Evolutionary conservation across 78 protist species (phyloP), one percentile per base, ranked within the genome.

Genomic region (Dictyostelium firmibasis): DNA sequence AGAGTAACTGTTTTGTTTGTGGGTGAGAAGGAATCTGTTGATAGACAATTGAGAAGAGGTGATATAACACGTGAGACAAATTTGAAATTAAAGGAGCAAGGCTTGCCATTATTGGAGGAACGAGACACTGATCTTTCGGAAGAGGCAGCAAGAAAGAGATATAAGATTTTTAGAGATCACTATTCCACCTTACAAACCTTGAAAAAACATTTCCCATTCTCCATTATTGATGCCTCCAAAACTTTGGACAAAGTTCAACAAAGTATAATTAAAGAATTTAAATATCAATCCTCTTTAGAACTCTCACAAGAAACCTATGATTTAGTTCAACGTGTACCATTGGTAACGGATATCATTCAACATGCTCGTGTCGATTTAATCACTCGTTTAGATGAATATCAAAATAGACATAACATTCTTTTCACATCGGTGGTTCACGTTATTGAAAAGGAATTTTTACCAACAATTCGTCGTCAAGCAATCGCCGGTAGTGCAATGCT

Each of bases 11-110:
- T 94, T 2, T 84, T 97, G 9, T 94, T 88, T 85, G 96, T 97
- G 27, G 91, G 86, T 6, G 97, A 97, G 75, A 69, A 87, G 16
- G 98, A 91, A 84, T 43, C 86, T 16, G 50, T 97, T 14, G 91
- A 64, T n/a, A 84, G 98, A 23, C 98, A 97, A 92, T 38, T 97
- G 9, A 25, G 67, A 20, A 81, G 98, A 31, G 98, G 98, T 8
- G 79, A 91, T 47, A 72, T 92, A 20, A 91, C 91, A 6, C 86
- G 47, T 43, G 96, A 92, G 3, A 92, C 96, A 74, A 86, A 92
- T 60, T 44, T 76, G 38, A 83, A 84, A 16, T 35, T 86, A 6
- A 57, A 50, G 23, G 91, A 36, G 29, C 93, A 88, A 27, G 93
- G 86, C 18, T 31, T 88, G n/a, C 86, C 81, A 4, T 41, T 88